A percentile compares a stretch with the other conserved stretches of the same genome.
phyloP scores from a whole-genome alignment of 345 rosid genomes.

The Eucalyptus polybractea region DNA sequence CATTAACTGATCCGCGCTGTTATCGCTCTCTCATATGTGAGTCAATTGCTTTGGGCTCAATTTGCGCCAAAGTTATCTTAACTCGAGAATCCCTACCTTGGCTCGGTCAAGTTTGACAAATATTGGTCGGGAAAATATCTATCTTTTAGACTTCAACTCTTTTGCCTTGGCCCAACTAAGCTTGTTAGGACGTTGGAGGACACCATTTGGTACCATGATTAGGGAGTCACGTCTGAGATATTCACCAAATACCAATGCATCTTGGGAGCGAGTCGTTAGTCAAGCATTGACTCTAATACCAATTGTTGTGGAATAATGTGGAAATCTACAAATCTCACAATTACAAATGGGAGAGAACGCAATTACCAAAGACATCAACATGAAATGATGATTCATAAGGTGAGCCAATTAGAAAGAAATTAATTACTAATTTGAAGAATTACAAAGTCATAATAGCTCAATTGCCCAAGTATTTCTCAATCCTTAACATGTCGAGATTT shows the following conservation, averaged over 20 bases:
- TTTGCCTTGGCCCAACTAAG: neutral
- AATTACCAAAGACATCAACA: neutral
- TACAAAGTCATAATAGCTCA: neutral
- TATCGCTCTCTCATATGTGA: fast-evolving
- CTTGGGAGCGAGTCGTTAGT: neutral
- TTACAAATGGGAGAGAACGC: neutral
- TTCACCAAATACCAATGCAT: neutral
- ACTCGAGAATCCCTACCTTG: neutral
- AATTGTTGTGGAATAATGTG: neutral
- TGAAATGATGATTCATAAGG: neutral
- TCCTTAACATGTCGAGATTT: neutral
- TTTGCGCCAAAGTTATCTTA: neutral
- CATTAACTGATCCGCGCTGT: fast-evolving
- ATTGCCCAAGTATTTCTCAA: neutral
- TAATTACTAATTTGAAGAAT: neutral
- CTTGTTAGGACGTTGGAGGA: neutral
- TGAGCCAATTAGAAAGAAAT: neutral
- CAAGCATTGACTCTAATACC: neutral
- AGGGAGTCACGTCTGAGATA: neutral
- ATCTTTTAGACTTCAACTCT: neutral
- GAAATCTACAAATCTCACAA: neutral
- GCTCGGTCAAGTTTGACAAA: neutral
- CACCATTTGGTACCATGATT: neutral
- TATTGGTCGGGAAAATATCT: neutral
- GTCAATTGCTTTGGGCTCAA: neutral